These are phyloP conservation scores for Boletus rex-veris DNA, from an alignment of 768 basidiomycete genomes.

Conservation along the genomic window DNA sequence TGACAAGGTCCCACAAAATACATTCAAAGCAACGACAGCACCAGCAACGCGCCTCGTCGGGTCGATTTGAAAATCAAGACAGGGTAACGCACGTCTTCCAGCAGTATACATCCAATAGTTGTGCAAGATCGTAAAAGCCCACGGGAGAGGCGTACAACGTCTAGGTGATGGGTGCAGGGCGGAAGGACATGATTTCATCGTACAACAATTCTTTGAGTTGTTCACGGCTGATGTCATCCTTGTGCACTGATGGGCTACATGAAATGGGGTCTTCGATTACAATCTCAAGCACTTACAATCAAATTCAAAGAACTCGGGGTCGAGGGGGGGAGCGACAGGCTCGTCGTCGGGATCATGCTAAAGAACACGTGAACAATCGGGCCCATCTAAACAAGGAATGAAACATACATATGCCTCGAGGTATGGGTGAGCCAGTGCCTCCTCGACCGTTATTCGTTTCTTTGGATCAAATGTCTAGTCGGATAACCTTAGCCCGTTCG, in stretches of 20 bases:
- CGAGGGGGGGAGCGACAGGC: slow-evolving; percentile 91
- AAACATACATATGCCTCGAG: slow-evolving; percentile 81
- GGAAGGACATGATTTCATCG: slow-evolving; percentile 92
- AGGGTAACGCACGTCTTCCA: background rate
- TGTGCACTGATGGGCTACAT: slow-evolving; percentile 58
- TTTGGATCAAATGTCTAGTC: slow-evolving; percentile 92
- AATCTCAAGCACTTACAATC: slow-evolving; percentile 57
- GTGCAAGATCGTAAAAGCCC: background rate
- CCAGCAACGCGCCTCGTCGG: background rate
- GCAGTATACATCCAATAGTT: slow-evolving; percentile 4
- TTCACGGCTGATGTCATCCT: slow-evolving; percentile 93
- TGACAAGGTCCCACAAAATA: background rate
- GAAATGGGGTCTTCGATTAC: background rate
- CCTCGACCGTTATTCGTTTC: slow-evolving; percentile 92
- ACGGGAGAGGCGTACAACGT: background rate
- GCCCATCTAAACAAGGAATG: background rate
- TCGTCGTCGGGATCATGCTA: slow-evolving; percentile 97
- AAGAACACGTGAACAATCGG: slow-evolving; percentile 3
- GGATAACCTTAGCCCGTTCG: background rate
- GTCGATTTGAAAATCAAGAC: background rate
- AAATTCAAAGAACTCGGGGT: slow-evolving; percentile 96
- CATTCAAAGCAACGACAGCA: background rate
- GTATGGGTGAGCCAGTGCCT: slow-evolving; percentile 93
- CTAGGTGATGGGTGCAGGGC: slow-evolving; percentile 53
- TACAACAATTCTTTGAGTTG: slow-evolving; percentile 93